Base-by-base conservation (phyloP, 345 rosid species). In the Mercurialis annua region DNA sequence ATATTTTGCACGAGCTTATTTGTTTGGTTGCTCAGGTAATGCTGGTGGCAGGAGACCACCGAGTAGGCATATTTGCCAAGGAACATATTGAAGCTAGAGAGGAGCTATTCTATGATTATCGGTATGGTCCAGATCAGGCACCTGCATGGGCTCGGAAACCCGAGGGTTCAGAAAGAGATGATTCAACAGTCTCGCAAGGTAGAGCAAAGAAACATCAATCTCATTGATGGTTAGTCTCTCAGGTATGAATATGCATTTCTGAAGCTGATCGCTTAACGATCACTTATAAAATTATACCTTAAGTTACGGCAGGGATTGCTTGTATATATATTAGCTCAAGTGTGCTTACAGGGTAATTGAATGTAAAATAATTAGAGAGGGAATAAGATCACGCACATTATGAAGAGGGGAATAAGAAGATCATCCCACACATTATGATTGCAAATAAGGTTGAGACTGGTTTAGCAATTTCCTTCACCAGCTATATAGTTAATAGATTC, bases 171-270 rank as follows among this genome's bases (percentile, higher is more conserved):
- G 89, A 78, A 77, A 84, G 88, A 76, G 99, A 91, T 53, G 92
- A 89, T 46, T 63, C 82, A 10, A 80, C 92, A 38, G 69, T 74
- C 69, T 79, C 89, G 38, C 98, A 86, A 75, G 95, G 96, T 66
- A 81, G 99, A 83, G 93, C 99, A 52, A 94, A 89, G 88, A 94
- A 94, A 71, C 98, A 94, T 76, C 99, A 91, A 71, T 94, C 97
- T 72, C 96, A 88, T 73, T 92, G 86, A 90, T 69, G 50, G 49
- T 15, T 40, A 0, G 12, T 26, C 0, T n/a, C 30, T 62, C 17
- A 6, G 68, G 67, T 61, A 52, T 30, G 33, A 44, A 73, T n/a
- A n/a, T 49, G 48, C 64, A 31, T 24, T 46, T 57, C 16, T 47
- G 26, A 44, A 58, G 44, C 55, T 46, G 20, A 36, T 46, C 30